A percentile compares a stretch with the other conserved stretches of the same genome.
Evolutionary conservation across 2,329 filamentous ascomycete species (phyloP).

Genomic region (Beauveria rudraprayagi): DNA sequence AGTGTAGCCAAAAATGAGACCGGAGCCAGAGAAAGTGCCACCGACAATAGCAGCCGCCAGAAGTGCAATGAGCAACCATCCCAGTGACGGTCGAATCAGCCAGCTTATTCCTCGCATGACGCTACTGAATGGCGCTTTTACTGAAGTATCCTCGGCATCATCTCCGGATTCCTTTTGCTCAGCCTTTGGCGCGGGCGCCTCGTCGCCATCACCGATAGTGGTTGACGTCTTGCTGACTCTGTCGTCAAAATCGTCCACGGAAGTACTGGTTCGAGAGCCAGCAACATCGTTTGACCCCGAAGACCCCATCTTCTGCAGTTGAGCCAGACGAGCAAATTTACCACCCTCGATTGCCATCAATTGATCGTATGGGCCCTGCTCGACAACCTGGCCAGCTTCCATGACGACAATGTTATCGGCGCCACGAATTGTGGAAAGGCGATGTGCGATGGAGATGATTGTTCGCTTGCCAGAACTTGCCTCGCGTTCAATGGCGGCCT

Average conservation of each 20-base stretch:
- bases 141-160: background rate
- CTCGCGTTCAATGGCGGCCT: conserved; percentile 29
- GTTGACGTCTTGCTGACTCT: background rate
- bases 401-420: conserved; percentile 58
- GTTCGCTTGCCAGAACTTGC: conserved; percentile 33
- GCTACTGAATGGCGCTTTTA: conserved; percentile 15
- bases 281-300: background rate
- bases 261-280: background rate
- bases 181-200: background rate
- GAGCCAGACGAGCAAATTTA: conserved; percentile 2
- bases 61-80: conserved; percentile 37
- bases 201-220: background rate
- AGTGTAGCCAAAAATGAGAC: conserved; percentile 52
- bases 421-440: conserved; percentile 45
- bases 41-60: conserved; percentile 45
- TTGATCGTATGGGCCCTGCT: conserved; percentile 50
- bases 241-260: background rate
- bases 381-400: conserved; percentile 44
- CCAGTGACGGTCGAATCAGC: conserved; percentile 26
- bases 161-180: background rate
- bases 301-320: background rate
- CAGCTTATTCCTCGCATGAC: conserved; percentile 15
- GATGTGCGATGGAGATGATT: conserved; percentile 53
- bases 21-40: conserved; percentile 47
- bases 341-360: conserved; percentile 36